Evolutionary conservation across 2,329 filamentous ascomycete species (phyloP).

Genomic region (Aspergillus viridinutans): DNA sequence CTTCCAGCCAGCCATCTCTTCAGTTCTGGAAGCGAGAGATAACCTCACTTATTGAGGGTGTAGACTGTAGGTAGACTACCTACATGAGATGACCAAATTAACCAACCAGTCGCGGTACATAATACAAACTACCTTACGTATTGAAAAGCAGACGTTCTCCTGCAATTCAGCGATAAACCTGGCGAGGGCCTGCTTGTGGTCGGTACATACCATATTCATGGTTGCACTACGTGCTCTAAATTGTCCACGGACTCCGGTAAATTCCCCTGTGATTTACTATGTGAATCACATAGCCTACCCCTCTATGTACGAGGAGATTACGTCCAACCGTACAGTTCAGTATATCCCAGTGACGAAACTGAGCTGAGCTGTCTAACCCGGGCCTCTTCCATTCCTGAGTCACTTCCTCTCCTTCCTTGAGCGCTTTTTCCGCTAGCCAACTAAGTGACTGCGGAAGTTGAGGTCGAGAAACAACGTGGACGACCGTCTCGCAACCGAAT

Average conservation of each 20-base stretch:
- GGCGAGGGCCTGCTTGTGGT: background rate
- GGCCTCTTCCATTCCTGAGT: too few relatives aligned
- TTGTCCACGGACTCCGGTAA: background rate
- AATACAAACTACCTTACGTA: background rate
- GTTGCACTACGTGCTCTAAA: background rate
- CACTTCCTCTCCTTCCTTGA: background rate
- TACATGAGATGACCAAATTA: too few relatives aligned
- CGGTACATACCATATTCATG: background rate
- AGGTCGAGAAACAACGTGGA: background rate
- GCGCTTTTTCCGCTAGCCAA: background rate
- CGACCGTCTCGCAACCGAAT: background rate
- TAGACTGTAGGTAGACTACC: background rate
- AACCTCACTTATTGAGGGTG: background rate
- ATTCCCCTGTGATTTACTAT: background rate
- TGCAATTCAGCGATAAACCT: background rate
- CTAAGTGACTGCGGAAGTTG: background rate
- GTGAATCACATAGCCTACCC: background rate
- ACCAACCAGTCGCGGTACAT: background rate
- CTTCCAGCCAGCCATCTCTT: constrained; percentile 10
- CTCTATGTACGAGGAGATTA: background rate
- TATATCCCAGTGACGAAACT: background rate
- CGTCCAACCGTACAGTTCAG: background rate
- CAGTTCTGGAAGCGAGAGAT: background rate
- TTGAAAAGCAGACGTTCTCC: background rate
- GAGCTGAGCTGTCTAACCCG: background rate